phyloP scores from a whole-genome alignment of 345 rosid species.

The Aquilaria malaccensis region DNA sequence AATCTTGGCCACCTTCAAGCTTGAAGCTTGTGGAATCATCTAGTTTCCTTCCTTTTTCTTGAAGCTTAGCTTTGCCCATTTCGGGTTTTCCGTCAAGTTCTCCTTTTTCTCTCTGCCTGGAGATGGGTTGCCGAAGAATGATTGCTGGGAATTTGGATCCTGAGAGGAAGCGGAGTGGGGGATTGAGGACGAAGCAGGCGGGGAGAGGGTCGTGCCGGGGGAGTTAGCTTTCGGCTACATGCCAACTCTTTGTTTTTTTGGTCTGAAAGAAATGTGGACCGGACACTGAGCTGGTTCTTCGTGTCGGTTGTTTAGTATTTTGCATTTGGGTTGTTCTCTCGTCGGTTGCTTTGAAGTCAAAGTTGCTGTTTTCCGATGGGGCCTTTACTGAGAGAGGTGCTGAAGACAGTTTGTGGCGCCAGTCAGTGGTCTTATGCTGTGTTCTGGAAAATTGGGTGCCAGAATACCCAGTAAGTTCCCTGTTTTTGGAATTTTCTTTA shows the following conservation, averaged over 20 bases:
- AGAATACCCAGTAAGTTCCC: constrained; percentile 63
- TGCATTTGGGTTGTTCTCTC: neutral
- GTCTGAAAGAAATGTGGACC: constrained; percentile 3
- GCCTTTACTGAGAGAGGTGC: constrained; percentile 59
- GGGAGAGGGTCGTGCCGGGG: constrained; percentile 99
- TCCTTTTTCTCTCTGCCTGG: constrained; percentile 2
- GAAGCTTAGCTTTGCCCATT: no score
- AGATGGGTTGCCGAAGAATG: constrained; percentile 67
- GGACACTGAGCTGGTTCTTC: constrained; percentile 12
- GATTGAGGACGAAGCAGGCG: constrained; percentile 91
- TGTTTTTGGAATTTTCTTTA: constrained; percentile 4
- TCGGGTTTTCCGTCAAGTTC: neutral
- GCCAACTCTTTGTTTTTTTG: constrained; percentile 16
- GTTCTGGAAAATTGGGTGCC: constrained; percentile 95
- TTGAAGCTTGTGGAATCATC: constrained; percentile 45
- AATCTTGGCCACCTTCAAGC: constrained; percentile 34
- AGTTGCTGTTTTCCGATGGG: constrained; percentile 41
- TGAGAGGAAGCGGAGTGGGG: constrained; percentile 86
- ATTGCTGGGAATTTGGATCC: constrained; percentile 78
- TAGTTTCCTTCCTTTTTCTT: constrained; percentile 9
- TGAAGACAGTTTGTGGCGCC: constrained; percentile 64
- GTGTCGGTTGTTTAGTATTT: constrained; percentile 17
- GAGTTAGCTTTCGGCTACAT: constrained; percentile 46
- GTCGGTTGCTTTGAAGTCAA: constrained; percentile 5
- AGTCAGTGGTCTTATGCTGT: constrained; percentile 89